These are phyloP conservation scores for Haplosporangium gracile DNA, from an alignment of 192 early-diverging fungal genomes.

Conservation along the genomic window DNA sequence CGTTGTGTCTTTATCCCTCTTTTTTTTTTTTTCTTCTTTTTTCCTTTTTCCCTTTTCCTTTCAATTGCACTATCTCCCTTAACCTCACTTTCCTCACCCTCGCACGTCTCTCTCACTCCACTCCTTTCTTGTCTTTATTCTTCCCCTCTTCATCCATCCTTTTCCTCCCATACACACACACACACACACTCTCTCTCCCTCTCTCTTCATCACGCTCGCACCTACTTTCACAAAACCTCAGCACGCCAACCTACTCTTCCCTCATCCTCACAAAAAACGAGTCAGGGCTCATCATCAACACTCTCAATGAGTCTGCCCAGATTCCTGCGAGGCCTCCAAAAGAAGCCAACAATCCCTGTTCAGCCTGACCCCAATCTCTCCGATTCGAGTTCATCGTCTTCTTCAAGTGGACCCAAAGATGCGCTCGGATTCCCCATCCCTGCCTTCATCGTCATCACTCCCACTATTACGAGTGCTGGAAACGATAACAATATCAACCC, in stretches of 20 bases:
- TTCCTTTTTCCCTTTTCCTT: background rate
- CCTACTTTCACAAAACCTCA: background rate
- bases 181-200: background rate
- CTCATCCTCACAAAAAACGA: background rate
- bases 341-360: background rate
- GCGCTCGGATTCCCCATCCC: conserved; percentile 42
- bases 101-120: background rate
- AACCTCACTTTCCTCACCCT: background rate
- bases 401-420: conserved; percentile 30
- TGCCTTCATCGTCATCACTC: conserved; percentile 13
- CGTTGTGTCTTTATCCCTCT: too few relatives aligned
- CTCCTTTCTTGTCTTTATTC: too few relatives aligned
- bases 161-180: background rate
- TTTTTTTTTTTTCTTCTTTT: too few relatives aligned
- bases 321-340: conserved; percentile 40
- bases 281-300: background rate
- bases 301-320: conserved; percentile 38
- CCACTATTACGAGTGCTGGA: background rate
- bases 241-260: background rate
- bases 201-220: background rate
- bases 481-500: background rate
- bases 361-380: conserved; percentile 29
- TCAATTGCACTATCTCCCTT: background rate
- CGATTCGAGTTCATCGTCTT: conserved; percentile 18
- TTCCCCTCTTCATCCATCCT: too few relatives aligned